These are phyloP conservation scores for Colletotrichum trifolii DNA, from an alignment of 2,329 filamentous ascomycete species.

Conservation along the genomic window DNA sequence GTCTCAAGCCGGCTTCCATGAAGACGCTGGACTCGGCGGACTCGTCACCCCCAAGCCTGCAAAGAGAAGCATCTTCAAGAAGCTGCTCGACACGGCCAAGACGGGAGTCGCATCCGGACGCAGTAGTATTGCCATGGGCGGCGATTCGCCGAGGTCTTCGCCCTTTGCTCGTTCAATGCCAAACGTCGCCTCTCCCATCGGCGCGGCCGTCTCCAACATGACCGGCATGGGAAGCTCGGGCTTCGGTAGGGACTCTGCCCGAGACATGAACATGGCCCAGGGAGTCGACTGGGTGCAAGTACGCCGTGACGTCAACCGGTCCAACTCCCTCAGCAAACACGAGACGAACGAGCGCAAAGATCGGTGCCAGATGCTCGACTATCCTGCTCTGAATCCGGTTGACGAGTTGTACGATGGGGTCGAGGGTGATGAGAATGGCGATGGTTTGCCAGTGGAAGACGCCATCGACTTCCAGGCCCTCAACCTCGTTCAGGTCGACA, in stretches of 20 bases:
- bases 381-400: slow-evolving; percentile 87
- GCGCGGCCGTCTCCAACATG: slow-evolving; percentile 49
- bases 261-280: slow-evolving; percentile 75
- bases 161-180: slow-evolving; percentile 55
- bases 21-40: slow-evolving; percentile 82
- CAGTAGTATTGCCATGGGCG: slow-evolving; percentile 80
- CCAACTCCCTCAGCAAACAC: slow-evolving; percentile 90
- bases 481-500: slow-evolving; percentile 90
- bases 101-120: slow-evolving; percentile 91
- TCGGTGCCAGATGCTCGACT: slow-evolving; percentile 93
- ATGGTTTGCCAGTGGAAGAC: slow-evolving; percentile 84
- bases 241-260: slow-evolving; percentile 63
- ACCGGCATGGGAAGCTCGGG: slow-evolving; percentile 49
- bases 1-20: slow-evolving; percentile 73
- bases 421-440: slow-evolving; percentile 89
- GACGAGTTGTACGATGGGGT: slow-evolving; percentile 87
- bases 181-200: slow-evolving; percentile 57
- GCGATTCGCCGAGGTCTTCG: slow-evolving; percentile 55
- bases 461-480: slow-evolving; percentile 83
- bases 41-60: slow-evolving; percentile 80
- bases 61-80: slow-evolving; percentile 93
- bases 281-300: slow-evolving; percentile 96
- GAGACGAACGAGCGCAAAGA: slow-evolving; percentile 88
- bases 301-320: slow-evolving; percentile 92
- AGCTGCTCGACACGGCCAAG: slow-evolving; percentile 93